Percentiles rank a stretch among this genome's conserved stretches.
These are phyloP conservation scores for Colletotrichum trifolii DNA, from an alignment of 2,329 filamentous ascomycete genomes.

Conservation along the genomic window DNA sequence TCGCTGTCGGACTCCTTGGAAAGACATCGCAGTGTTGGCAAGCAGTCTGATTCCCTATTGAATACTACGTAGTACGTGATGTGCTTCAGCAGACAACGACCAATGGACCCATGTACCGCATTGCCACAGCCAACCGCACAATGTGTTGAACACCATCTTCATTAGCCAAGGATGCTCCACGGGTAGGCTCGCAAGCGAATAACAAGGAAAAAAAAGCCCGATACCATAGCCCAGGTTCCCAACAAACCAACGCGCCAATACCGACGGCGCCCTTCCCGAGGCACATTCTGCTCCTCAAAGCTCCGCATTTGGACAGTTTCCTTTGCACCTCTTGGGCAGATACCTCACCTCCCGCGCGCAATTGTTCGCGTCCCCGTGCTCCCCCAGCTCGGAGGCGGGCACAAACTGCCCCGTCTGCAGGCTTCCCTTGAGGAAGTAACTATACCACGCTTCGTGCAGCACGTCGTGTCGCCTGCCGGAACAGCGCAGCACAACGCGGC, in stretches of 20 bases:
- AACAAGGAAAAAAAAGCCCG: too few relatives aligned
- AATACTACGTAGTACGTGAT: too few relatives aligned
- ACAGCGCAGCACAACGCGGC: constrained; percentile 58
- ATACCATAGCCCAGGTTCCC: background rate
- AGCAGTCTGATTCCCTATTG: too few relatives aligned
- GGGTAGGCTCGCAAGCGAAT: too few relatives aligned
- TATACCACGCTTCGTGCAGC: constrained; percentile 65
- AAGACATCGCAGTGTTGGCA: too few relatives aligned
- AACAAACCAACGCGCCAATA: background rate
- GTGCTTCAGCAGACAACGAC: too few relatives aligned
- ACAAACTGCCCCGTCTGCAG: constrained; percentile 62
- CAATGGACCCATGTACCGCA: too few relatives aligned
- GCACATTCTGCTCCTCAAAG: constrained; percentile 5
- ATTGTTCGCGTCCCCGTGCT: constrained; percentile 52
- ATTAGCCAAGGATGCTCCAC: too few relatives aligned
- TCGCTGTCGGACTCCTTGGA: too few relatives aligned
- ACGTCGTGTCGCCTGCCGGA: constrained; percentile 48
- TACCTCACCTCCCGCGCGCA: constrained; percentile 53
- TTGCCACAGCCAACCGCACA: too few relatives aligned
- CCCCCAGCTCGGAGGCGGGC: constrained; percentile 50
- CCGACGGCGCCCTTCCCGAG: background rate
- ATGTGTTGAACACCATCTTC: too few relatives aligned
- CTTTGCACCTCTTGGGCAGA: constrained; percentile 49
- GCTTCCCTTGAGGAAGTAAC: constrained; percentile 63
- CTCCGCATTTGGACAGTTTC: constrained; percentile 30